Evolutionary conservation across 1,139 yeast genomes (phyloP).

Genomic region (Diutina pseudorugosa): DNA sequence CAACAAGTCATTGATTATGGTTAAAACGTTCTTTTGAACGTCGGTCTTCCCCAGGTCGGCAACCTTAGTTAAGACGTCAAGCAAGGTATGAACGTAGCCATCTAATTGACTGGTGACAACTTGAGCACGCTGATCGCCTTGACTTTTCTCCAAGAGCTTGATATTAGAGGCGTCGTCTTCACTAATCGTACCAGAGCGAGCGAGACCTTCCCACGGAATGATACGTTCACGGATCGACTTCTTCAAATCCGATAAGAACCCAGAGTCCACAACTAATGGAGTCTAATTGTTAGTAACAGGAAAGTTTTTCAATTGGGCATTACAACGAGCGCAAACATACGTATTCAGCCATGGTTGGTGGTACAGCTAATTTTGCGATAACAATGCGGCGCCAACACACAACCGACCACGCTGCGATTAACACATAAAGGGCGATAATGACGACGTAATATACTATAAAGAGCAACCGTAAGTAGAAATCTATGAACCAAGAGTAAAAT

Average conservation of each 20-base stretch:
- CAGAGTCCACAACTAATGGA: conserved; percentile 37
- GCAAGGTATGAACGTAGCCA: conserved; percentile 44
- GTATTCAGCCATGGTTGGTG: conserved; percentile 1
- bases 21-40: conserved; percentile 61
- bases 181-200: conserved; percentile 59
- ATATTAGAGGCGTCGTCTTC: conserved; percentile 55
- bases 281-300: conserved; percentile 6
- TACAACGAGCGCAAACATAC: neutral
- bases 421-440: neutral
- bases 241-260: conserved; percentile 62
- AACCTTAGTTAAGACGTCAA: conserved; percentile 42
- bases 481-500: no score
- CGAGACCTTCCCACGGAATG: conserved; percentile 88
- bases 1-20: conserved; percentile 52
- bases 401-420: neutral
- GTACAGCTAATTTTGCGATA: neutral
- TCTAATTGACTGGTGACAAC: conserved; percentile 34
- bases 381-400: neutral
- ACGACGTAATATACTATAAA: no score
- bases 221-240: conserved; percentile 68
- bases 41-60: conserved; percentile 44
- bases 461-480: no score
- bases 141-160: conserved; percentile 51
- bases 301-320: neutral
- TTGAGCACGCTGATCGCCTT: conserved; percentile 23